Conservation (phyloP, 345 rosid genomes). For the Salix caprea region DNA sequence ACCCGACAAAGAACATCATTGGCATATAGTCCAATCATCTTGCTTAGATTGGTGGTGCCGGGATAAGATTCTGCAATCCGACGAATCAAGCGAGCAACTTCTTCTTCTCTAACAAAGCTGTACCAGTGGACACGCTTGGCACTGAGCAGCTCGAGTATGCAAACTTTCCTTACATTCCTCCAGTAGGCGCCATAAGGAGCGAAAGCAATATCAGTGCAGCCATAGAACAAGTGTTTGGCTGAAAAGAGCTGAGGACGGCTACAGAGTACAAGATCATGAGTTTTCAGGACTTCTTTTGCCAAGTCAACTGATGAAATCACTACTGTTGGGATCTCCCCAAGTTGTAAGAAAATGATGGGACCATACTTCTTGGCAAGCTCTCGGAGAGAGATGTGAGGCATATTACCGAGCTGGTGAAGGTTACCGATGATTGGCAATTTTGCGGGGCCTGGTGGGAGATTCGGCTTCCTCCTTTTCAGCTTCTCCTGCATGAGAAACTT, state of each 20-base stretch:
- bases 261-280: constrained; percentile 20
- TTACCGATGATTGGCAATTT: constrained; percentile 28
- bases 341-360: constrained; percentile 15
- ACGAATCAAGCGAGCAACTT: constrained; percentile 12
- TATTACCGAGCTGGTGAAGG: constrained; percentile 19
- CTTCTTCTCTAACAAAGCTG: constrained; percentile 18
- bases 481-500: constrained; percentile 16
- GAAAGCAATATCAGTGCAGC: constrained; percentile 21
- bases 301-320: constrained; percentile 14
- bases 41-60: constrained; percentile 12
- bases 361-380: constrained; percentile 17
- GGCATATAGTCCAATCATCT: constrained; percentile 16
- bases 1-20: constrained; percentile 21
- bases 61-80: constrained; percentile 13
- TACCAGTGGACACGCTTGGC: constrained; percentile 14
- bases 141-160: constrained; percentile 22
- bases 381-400: constrained; percentile 20
- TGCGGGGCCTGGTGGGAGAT: constrained; percentile 24
- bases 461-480: constrained; percentile 17
- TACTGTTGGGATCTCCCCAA: constrained; percentile 25
- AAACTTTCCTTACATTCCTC: constrained; percentile 21
- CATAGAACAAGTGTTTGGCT: constrained; percentile 19
- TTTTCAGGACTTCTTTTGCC: constrained; percentile 23
- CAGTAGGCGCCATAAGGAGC: constrained; percentile 26
- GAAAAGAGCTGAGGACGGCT: constrained; percentile 21